Conservation (phyloP, 352 stramenopile genomes). For the Phytophthora agathidicida region DNA sequence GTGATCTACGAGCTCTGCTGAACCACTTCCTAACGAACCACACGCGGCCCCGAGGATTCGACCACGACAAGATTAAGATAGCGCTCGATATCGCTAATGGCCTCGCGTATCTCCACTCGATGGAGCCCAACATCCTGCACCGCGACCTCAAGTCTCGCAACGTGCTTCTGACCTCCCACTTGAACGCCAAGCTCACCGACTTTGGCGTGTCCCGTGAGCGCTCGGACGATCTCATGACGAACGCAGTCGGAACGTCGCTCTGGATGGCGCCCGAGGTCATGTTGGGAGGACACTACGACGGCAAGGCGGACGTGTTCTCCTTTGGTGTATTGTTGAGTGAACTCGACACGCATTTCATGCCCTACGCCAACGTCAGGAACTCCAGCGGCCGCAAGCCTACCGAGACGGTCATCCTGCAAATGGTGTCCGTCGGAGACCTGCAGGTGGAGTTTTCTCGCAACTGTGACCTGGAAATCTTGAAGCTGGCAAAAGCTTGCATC, state of each 20-base stretch:
- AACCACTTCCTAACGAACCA: conserved; percentile 36
- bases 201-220: conserved; percentile 56
- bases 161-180: conserved; percentile 56
- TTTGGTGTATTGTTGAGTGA: conserved; percentile 60
- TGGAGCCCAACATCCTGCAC: conserved; percentile 53
- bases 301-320: conserved; percentile 55
- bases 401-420: conserved; percentile 48
- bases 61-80: conserved; percentile 59
- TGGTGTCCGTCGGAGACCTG: conserved; percentile 35
- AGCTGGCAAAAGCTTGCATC: conserved; percentile 42
- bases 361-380: conserved; percentile 45
- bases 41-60: conserved; percentile 40
- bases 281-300: conserved; percentile 47
- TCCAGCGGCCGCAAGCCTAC: conserved; percentile 35
- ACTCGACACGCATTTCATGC: conserved; percentile 51
- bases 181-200: conserved; percentile 65
- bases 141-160: conserved; percentile 86
- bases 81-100: conserved; percentile 48
- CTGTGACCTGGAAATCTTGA: conserved; percentile 26
- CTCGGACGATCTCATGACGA: conserved; percentile 48
- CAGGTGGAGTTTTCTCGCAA: conserved; percentile 46
- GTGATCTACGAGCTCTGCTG: conserved; percentile 49
- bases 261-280: conserved; percentile 69
- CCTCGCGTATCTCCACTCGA: conserved; percentile 59
- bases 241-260: conserved; percentile 51